Percentiles rank a stretch among this genome's conserved stretches.
Conservation (phyloP, 2,329 filamentous ascomycete species). For the Fusarium papillatum region DNA sequence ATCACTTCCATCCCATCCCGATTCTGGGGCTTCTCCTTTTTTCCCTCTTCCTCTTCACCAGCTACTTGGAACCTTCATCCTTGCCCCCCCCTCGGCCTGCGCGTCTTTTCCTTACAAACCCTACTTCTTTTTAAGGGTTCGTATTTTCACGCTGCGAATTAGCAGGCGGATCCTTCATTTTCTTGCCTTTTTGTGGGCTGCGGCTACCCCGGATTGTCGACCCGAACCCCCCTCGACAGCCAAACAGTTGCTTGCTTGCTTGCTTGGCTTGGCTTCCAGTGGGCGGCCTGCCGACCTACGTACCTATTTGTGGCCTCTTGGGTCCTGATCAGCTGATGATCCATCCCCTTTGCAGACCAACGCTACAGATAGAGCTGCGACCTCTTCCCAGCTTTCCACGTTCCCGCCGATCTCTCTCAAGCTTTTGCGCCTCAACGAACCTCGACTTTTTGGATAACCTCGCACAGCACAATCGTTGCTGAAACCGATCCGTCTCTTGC, state of each 20-base stretch:
- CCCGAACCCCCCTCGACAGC: slow-evolving; percentile 27
- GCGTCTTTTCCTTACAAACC: not conserved
- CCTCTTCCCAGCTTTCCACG: slow-evolving; percentile 38
- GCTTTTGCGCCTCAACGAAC: slow-evolving; percentile 26
- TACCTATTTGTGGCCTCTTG: slow-evolving; percentile 37
- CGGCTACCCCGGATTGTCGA: slow-evolving; percentile 45
- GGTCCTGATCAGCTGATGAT: slow-evolving; percentile 47
- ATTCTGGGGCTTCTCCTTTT: not conserved
- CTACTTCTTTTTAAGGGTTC: not conserved
- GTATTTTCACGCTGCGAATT: slow-evolving; percentile 9
- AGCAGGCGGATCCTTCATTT: slow-evolving; percentile 38
- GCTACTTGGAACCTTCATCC: not conserved
- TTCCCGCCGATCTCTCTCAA: slow-evolving; percentile 41
- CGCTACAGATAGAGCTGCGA: slow-evolving; percentile 40
- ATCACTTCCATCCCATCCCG: slow-evolving; percentile 1
- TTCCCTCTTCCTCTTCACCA: not conserved
- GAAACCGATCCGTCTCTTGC: slow-evolving; percentile 5
- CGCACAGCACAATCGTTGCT: slow-evolving; percentile 3
- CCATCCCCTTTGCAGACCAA: slow-evolving; percentile 44
- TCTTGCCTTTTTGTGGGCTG: slow-evolving; percentile 35
- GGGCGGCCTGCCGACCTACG: slow-evolving; percentile 7
- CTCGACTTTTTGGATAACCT: slow-evolving; percentile 13
- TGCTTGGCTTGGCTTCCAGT: not conserved
- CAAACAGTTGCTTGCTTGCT: slow-evolving; percentile 34
- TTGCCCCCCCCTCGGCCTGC: not conserved